Evolutionary conservation across 2,329 filamentous ascomycete genomes (phyloP).

Genomic region (Xylariaceae sp.): DNA sequence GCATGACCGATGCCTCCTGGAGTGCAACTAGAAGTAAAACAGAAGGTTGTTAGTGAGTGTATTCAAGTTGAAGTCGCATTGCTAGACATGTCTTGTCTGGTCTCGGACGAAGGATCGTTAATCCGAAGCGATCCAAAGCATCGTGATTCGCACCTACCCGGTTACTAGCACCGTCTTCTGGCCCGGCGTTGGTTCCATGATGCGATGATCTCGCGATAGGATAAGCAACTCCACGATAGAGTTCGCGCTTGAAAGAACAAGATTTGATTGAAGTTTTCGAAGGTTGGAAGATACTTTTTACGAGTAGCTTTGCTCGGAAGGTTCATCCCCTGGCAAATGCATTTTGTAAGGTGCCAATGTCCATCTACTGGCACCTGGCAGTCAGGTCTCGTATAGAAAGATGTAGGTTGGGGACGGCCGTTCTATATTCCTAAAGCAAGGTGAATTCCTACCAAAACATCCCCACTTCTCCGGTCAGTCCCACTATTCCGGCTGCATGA

Average conservation of each 20-base stretch:
- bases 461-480: too few relatives aligned
- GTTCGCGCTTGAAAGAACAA: neutral
- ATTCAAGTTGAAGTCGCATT: neutral
- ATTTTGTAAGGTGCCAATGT: too few relatives aligned
- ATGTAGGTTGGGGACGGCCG: too few relatives aligned
- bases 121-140: neutral
- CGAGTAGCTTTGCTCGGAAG: neutral
- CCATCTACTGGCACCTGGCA: too few relatives aligned
- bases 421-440: too few relatives aligned
- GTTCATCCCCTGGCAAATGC: neutral
- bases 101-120: neutral
- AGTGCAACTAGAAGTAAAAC: constrained; percentile 42
- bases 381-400: too few relatives aligned
- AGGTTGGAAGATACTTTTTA: neutral
- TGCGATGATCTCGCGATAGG: constrained; percentile 12
- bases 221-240: neutral
- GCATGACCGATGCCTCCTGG: constrained; percentile 55
- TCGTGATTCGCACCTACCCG: constrained; percentile 13
- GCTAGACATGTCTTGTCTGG: too few relatives aligned
- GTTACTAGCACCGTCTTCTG: constrained; percentile 26
- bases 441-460: too few relatives aligned
- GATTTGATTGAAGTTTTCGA: neutral
- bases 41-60: neutral
- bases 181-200: constrained; percentile 15
- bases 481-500: too few relatives aligned